A percentile compares a stretch with the other conserved stretches of the same genome.
phyloP scores from a whole-genome alignment of 1,139 yeast genomes.

The Zygotorulaspora mrakii region DNA sequence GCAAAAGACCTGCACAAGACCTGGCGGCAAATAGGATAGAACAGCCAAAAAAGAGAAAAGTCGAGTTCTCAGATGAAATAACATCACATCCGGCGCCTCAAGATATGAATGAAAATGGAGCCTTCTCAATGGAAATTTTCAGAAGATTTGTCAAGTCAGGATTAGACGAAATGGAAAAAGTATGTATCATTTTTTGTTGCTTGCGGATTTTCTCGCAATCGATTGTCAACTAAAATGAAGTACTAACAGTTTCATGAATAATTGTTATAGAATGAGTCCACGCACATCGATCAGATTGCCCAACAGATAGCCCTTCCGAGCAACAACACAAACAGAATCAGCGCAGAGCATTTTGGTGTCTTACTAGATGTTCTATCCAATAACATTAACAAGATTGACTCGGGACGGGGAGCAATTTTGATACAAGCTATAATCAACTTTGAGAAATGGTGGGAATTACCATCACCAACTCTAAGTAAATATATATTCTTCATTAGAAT shows the following conservation, averaged over 20 bases:
- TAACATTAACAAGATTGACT: constrained; percentile 51
- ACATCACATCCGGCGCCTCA: constrained; percentile 17
- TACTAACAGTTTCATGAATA: constrained; percentile 21
- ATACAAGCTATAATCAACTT: constrained; percentile 50
- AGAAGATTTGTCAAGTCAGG: constrained; percentile 64
- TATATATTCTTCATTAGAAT: constrained; percentile 71
- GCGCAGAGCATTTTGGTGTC: constrained; percentile 42
- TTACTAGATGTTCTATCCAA: constrained; percentile 47
- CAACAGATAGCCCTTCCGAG: constrained; percentile 44
- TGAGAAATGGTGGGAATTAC: constrained; percentile 55
- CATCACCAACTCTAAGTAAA: constrained; percentile 42
- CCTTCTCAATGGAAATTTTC: constrained; percentile 50
- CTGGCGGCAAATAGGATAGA: constrained; percentile 13
- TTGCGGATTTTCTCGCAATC: constrained; percentile 8
- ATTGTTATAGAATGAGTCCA: constrained; percentile 38
- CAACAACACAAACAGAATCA: constrained; percentile 43
- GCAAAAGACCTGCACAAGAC: constrained; percentile 28
- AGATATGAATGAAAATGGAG: constrained; percentile 14
- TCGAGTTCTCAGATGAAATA: constrained; percentile 32
- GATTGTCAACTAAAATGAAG: not conserved
- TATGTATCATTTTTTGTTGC: constrained; percentile 35
- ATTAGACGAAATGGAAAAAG: constrained; percentile 62
- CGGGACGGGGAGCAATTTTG: constrained; percentile 42
- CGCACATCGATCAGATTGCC: constrained; percentile 46
- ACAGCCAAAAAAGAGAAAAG: constrained; percentile 33